A percentile compares a stretch with the other conserved stretches of the same genome.
Conservation (phyloP, 2,329 filamentous ascomycete species). For the Acarospora socialis region DNA sequence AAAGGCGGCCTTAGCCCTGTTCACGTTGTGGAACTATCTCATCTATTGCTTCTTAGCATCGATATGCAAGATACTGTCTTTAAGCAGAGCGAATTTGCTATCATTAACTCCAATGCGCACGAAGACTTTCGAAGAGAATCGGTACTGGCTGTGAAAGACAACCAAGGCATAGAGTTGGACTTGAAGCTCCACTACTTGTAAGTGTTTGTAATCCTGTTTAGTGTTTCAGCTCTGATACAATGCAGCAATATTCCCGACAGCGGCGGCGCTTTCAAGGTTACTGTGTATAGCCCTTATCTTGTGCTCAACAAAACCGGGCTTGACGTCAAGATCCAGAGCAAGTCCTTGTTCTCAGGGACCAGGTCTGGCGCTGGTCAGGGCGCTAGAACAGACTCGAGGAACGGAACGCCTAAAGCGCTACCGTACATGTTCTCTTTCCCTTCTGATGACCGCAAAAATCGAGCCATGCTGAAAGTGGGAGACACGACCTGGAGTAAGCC, state of each 20-base stretch:
- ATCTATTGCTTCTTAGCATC: conserved; percentile 79
- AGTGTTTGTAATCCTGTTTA: conserved; percentile 11
- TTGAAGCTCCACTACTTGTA: conserved; percentile 82
- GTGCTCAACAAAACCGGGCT: conserved; percentile 91
- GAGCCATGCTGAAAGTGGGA: conserved; percentile 72
- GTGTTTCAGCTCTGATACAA: conserved; percentile 12
- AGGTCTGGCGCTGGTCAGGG: conserved; percentile 73
- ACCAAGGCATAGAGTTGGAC: conserved; percentile 61
- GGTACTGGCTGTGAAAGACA: conserved; percentile 67
- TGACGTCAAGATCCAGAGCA: conserved; percentile 73
- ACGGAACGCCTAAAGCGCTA: conserved; percentile 52
- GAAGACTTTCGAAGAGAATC: conserved; percentile 82
- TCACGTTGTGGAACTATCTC: conserved; percentile 90
- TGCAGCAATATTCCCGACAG: conserved; percentile 62
- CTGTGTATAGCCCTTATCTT: conserved; percentile 87
- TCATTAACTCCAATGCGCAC: conserved; percentile 80
- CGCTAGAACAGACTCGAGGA: conserved; percentile 38
- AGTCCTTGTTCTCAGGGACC: conserved; percentile 72
- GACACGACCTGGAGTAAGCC: conserved; percentile 94
- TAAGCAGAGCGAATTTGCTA: conserved; percentile 89
- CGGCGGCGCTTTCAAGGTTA: conserved; percentile 90
- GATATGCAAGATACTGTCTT: conserved; percentile 95
- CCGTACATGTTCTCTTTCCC: conserved; percentile 96
- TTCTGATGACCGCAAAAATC: conserved; percentile 79
- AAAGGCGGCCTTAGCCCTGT: conserved; percentile 96